Percentiles rank a stretch among this genome's conserved stretches.
These are phyloP conservation scores for Pyrenochaeta sp. DNA, from an alignment of 2,329 filamentous ascomycete genomes.

Conservation along the genomic window DNA sequence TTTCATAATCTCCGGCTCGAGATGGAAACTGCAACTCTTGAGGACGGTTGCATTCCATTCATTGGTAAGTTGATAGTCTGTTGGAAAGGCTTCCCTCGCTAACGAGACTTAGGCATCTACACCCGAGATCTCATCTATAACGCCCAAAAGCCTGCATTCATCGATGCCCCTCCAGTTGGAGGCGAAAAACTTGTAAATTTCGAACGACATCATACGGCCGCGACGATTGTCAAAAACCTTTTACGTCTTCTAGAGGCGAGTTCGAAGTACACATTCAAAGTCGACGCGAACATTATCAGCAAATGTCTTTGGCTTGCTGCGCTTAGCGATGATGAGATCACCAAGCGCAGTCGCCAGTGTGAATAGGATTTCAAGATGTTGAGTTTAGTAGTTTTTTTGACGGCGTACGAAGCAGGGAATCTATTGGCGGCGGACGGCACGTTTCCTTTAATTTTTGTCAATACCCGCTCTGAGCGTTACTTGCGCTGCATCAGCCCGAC, in stretches of 20 bases:
- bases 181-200: slow-evolving; percentile 79
- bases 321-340: slow-evolving; percentile 76
- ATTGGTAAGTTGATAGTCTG: slow-evolving; percentile 78
- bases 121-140: slow-evolving; percentile 86
- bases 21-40: slow-evolving; percentile 74
- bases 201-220: slow-evolving; percentile 78
- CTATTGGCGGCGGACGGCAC: neutral
- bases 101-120: slow-evolving; percentile 63
- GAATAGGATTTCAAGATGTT: slow-evolving; percentile 30
- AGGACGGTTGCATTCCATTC: slow-evolving; percentile 81
- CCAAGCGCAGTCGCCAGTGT: slow-evolving; percentile 38
- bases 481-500: slow-evolving; percentile 24
- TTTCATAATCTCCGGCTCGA: slow-evolving; percentile 79
- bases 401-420: slow-evolving; percentile 8
- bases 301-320: slow-evolving; percentile 87
- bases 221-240: slow-evolving; percentile 79
- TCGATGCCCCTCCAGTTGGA: slow-evolving; percentile 67
- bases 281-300: slow-evolving; percentile 78
- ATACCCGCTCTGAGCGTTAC: slow-evolving; percentile 26
- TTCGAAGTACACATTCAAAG: slow-evolving; percentile 74
- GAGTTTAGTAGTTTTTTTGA: slow-evolving; percentile 8
- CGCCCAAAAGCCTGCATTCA: slow-evolving; percentile 77
- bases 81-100: too few relatives aligned
- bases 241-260: slow-evolving; percentile 81
- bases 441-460: slow-evolving; percentile 25